Evolutionary conservation across 352 stramenopile species (phyloP).

Genomic region (Phytopythium montanum): DNA sequence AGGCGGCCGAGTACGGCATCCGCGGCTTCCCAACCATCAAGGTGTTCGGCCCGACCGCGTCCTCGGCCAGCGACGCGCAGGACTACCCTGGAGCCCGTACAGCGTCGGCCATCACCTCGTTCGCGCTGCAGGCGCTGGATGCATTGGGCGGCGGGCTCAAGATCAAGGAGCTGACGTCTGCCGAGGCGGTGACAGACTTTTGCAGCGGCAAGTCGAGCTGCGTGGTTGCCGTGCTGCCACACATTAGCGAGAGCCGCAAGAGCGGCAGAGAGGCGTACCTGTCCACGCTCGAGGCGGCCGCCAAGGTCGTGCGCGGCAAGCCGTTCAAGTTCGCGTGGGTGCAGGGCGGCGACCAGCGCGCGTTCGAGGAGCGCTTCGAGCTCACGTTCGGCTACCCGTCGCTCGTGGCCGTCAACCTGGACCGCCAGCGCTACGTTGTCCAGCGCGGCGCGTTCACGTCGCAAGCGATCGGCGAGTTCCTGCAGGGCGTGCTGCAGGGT

Average conservation of each 20-base stretch:
- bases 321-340: conserved; percentile 92
- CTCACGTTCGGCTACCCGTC: conserved; percentile 91
- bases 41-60: conserved; percentile 84
- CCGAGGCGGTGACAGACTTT: conserved; percentile 63
- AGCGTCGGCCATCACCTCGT: conserved; percentile 77
- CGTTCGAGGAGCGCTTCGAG: conserved; percentile 82
- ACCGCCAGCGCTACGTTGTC: conserved; percentile 82
- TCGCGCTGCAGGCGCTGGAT: conserved; percentile 71
- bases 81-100: conserved; percentile 90
- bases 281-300: conserved; percentile 68
- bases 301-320: conserved; percentile 86
- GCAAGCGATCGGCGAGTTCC: conserved; percentile 66
- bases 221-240: conserved; percentile 85
- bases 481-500: conserved; percentile 70
- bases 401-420: conserved; percentile 85
- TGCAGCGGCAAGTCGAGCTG: conserved; percentile 89
- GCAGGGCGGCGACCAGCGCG: conserved; percentile 82
- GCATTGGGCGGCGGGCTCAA: conserved; percentile 63
- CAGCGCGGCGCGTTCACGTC: conserved; percentile 72
- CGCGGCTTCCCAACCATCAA: conserved; percentile 95
- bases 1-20: conserved; percentile 86
- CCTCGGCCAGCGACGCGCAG: conserved; percentile 45
- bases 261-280: conserved; percentile 81
- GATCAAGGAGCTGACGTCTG: conserved; percentile 78
- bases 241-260: conserved; percentile 89